A percentile compares a stretch with the other conserved stretches of the same genome.
Evolutionary conservation across 306 rosid species (phyloP).

Genomic region (Glycine soja): DNA sequence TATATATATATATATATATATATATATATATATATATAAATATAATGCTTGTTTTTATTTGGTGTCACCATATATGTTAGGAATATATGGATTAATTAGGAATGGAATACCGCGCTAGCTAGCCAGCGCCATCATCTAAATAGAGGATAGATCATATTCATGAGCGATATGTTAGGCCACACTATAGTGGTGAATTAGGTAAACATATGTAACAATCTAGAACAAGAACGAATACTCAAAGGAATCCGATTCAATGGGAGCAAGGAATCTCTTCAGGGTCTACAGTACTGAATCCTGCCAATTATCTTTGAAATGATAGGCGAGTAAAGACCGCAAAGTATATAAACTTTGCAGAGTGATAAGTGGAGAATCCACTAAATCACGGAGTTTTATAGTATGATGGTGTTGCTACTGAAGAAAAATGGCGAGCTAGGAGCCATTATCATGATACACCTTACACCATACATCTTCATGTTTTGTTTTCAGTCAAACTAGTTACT

Average conservation of each 20-base stretch:
- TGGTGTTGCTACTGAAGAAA: neutral
- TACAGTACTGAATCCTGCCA: conserved; percentile 6
- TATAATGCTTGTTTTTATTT: no score
- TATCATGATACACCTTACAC: neutral
- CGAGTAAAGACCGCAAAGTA: neutral
- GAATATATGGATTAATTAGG: no score
- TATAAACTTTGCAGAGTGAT: neutral
- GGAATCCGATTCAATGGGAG: neutral
- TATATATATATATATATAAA: no score
- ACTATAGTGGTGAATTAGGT: no score
- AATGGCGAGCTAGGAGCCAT: neutral
- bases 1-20: no score
- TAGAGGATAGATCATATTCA: no score
- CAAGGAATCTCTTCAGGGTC: conserved; percentile 9
- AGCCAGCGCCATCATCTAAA: no score
- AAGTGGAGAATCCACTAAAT: conserved; percentile 50
- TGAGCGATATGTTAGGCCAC: no score
- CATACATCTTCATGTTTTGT: neutral
- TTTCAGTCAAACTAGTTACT: neutral
- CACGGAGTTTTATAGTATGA: neutral
- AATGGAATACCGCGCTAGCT: no score
- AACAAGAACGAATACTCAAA: neutral
- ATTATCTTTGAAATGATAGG: conserved; percentile 30
- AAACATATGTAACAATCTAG: neutral
- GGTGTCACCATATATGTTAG: no score